Base-by-base conservation (phyloP, 805 yeast genomes). In the Candida saitoana region DNA sequence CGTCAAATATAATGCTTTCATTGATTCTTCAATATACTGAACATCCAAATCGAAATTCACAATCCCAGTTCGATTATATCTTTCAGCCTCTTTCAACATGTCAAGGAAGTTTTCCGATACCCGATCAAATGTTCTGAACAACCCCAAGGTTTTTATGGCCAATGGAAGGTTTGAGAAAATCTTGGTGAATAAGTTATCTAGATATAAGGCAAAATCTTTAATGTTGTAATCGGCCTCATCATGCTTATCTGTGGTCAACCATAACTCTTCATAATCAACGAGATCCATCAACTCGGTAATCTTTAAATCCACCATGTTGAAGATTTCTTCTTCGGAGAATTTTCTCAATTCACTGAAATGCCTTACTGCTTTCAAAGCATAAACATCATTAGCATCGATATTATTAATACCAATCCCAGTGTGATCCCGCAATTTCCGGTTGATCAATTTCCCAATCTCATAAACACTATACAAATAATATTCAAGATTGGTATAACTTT, bases 121-220 rank as follows among this genome's bases (percentile, higher is more conserved):
- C 49, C 85, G 81, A 65, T 90, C 98, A 58, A 87, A 87, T 19
- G 91, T 88, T 56, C 95, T 77, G 49, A 88, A 81, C 46, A 90
- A 75, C n/a, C 95, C 77, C 45, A 89, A 66, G 3, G 91, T 81
- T 50, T 86, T 78, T 43, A 91, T 81, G 4, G 85, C 76, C 35
- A 74, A 74, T 0, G 98, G 97, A 36, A 93, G 69, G 45, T 84
- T 85, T 8, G 84, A 82, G 51, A 93, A 78, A 12, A 95, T 88
- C 1, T 95, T 82, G 40, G 83, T 79, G 57, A 91, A 88, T 74
- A 90, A 77, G 62, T 87, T 87, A 49, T 85, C 86, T 56, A 91
- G 71, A 60, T 83, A 93, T 43, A 83, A 78, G 14, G 95, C 90
- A 71, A 90, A 79, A 62, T 91, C 98, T 38, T 79, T 77, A 43